Evolutionary conservation across 176 grass and related monocot species (phyloP), one percentile per base, ranked within the genome.

Genomic region (Zea luxurians): DNA sequence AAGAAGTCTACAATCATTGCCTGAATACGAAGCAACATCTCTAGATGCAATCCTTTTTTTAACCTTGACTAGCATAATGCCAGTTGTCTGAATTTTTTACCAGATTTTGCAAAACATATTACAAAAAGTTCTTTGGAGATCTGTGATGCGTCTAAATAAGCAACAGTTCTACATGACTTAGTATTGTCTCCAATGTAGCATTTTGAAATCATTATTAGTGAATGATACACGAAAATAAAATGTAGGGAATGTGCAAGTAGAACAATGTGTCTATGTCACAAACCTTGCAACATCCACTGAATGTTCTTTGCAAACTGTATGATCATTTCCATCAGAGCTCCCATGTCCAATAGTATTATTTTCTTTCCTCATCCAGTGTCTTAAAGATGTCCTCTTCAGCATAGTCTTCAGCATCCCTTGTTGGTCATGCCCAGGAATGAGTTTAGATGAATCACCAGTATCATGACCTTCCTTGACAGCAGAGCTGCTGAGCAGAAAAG

Each of bases 361-460:
- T 61, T 89, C 91, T 75, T 85, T 89, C 70, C 63, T 86, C 13
- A 92, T 90, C 95, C 95, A 98, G 38, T 74, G 85, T 64, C 79
- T 92, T 68, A 94, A 84, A 70, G 88, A 92, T 37, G 95, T 92
- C 83, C 38, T 94, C 66, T 87, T 94, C 74, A 94, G 63, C 75
- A 98, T 81, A 71, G 49, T 92, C 85, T 88, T 92, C 64, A 98
- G 66, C 85, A 88, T 94, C 67, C 95, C 91, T 75, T 97, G 91
- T 75, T 83, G 80, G 46, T 94, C 87, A 80, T 83, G 84, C 49
- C 78, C 65, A 61, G 50, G 45, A 84, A 54, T 87, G 53, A n/a
- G 81, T 67, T 68, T 90, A 8, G 52, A 42, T 80, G 78, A 64
- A 79, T 69, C 82, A 82, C n/a, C 77, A 49, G 61, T 63, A 27